Conservation (phyloP, 768 basidiomycete genomes). For the Sutorius australiensis region DNA sequence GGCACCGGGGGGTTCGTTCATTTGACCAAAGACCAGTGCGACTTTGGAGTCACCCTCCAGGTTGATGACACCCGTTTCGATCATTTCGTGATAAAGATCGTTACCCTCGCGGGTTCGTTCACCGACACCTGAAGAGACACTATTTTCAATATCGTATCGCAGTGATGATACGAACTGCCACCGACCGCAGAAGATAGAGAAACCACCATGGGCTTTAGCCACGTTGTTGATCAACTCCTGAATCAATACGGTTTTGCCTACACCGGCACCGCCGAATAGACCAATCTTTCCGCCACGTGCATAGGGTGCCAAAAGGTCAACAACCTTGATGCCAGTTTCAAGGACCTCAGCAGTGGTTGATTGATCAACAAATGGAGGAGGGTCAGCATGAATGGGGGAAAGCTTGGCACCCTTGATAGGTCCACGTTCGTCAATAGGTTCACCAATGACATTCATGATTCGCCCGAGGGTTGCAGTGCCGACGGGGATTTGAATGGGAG, state of each 20-base stretch:
- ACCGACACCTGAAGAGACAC: conserved; percentile 73
- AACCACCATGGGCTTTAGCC: conserved; percentile 99
- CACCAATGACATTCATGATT: conserved; percentile 99
- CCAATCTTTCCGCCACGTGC: conserved; percentile 99
- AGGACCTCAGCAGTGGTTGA: conserved; percentile 98
- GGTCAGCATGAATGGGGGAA: conserved; percentile 93
- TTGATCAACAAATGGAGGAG: conserved; percentile 96
- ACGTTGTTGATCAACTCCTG: conserved; percentile 99
- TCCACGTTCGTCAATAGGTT: conserved; percentile 99
- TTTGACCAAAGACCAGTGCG: conserved; percentile 99
- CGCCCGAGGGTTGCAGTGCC: conserved; percentile 92
- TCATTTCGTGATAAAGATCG: conserved; percentile 99
- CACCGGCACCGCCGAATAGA: conserved; percentile 99
- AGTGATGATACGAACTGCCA: conserved; percentile 1
- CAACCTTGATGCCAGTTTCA: conserved; percentile 99
- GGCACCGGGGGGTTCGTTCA: conserved; percentile 99
- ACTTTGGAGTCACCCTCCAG: conserved; percentile 99
- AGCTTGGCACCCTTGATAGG: conserved; percentile 95
- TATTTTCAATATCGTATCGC: conserved; percentile 8
- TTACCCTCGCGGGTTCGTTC: conserved; percentile 99
- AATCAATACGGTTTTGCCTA: conserved; percentile 99
- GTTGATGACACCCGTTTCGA: conserved; percentile 99
- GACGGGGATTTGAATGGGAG: conserved; percentile 95
- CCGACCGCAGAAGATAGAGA: conserved; percentile 97
- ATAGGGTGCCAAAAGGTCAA: conserved; percentile 98